Base-by-base conservation (phyloP, 768 basidiomycete species). In the Macrocybe gigantea region DNA sequence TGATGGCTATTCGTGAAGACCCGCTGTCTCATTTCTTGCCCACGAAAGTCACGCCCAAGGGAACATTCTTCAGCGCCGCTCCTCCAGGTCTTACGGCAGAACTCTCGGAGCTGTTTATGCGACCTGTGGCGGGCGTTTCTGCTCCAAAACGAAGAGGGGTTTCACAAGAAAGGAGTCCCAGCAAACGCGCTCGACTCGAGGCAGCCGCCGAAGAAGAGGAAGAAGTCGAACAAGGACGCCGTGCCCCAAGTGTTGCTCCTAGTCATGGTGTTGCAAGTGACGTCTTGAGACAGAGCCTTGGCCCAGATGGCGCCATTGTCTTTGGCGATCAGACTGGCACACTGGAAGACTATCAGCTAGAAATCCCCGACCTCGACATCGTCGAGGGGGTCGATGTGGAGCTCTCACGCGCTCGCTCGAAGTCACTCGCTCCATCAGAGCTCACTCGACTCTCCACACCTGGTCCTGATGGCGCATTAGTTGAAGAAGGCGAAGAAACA, bases 21-120 rank as follows among this genome's bases (percentile, higher is more conserved):
- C 93, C 93, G 15, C 65, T 88, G 5, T 71, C 82, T 6, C 84
- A 93, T 63, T 97, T 93, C 70, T 68, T 96, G 41, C 93, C 94
- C 7, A 88, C 85, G 2, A 82, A 83, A 54, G 69, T 72, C n/a
- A 86, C 82, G 1, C 72, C 79, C 11, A 74, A 80, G n/a, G 84
- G 83, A 29, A 79, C 75, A 2, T 85, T 85, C 59, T 85, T 94
- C 65, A 88, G 78, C 57, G 87, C 85, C 39, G 93, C 87, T 0
- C 93, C 94, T 8, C 86, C 88, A 9, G 90, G 90, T 7, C 64
- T 94, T 42, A 80, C 83, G 0, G 84, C 87, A 0, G 91, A 95
- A 62, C 72, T 99, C 14, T 77, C 79, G 1, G 80, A 87, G 45
- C 68, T 99, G 47, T 99, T 96, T 68, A 75, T 87, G 70, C 86